Evolutionary conservation across 192 early-diverging fungal genomes (phyloP), one percentile per base, ranked within the genome.

Genomic region (Backusella australiensis): DNA sequence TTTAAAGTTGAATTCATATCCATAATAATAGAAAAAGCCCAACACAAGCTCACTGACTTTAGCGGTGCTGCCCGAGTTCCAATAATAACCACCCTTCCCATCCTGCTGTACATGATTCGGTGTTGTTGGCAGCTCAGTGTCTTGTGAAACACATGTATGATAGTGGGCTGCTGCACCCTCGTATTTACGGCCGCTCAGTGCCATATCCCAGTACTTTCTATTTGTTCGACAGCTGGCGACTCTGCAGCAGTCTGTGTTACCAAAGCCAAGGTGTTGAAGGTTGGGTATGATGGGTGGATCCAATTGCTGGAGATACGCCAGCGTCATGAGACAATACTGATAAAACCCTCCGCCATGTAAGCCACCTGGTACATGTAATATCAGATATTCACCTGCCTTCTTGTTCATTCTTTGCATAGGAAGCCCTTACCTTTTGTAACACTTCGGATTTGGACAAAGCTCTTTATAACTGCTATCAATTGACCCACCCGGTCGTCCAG

Each of bases 201-300:
- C 35, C 1, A 1, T 6, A 41, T 69, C 68, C 68, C 68, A 69
- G 9, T 39, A 41, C 21, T 69, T 69, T 17, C 19, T 36, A 39
- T 69, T 69, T 12, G 68, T 41, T 6, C 34, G 6, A 14, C 68
- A 69, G 4, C 19, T 35, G 2, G 44, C 0, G 6, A 14, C 23
- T 32, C 32, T 3, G 21, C 34, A 52, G 6, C 29, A 19, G n/a
- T 72, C 34, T 1, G 19, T 17, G 2, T 26, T 35, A 17, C 15
- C 29, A 21, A 53, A 53, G 6, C n/a, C 32, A n/a, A 53, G 23
- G 34, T 72, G 44, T 4, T 72, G 71, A 0, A 72, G 34, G 19
- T 72, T 72, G 14, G 71, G 71, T 8, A 72, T 72, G 0, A 72
- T 49, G 7, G 71, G 71, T 52, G 71, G 71, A 36, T 72, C 71